Base-by-base conservation (phyloP, 768 basidiomycete genomes). In the Psilocybe azurescens region DNA sequence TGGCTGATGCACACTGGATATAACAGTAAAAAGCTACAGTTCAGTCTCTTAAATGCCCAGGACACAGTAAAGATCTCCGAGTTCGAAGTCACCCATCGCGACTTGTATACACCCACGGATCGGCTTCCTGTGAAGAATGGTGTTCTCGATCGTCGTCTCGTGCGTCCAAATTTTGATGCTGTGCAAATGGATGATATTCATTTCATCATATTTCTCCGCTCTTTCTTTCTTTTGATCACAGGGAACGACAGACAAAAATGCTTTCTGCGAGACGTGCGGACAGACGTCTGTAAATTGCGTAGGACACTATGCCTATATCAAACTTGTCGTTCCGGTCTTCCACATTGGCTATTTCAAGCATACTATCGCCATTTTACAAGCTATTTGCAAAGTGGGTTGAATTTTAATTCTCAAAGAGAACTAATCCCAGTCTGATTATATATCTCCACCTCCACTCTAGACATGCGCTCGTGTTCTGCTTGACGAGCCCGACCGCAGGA, bases 301-400 rank as follows among this genome's bases (percentile, higher is more conserved):
- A 24, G 97, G 97, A 1, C 97, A 99, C 75, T 99, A 97, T 73
- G 96, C 96, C 4, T 99, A 99, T 77, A 98, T 99, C 79, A 98
- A 97, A 76, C 84, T 99, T 47, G 88, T 91, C 33, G 89, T 99
- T 18, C 97, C 97, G 0, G 96, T 99, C 18, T 99, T 99, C 74
- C 97, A 99, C 73, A 94, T 99, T 59, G 97, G 97, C 6, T 99
- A 94, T 77, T 99, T 99, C 81, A 93, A 95, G 73, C 95, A 98
- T 67, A 94, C 91, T 16, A 94, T 99, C 61, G 85, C 86, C 28
- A 91, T 99, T 65, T 84, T 99, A 1, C 97, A 99, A 72, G 91
- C 92, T 67, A 95, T 99, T 66, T 99, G 97, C 85, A 99, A 99
- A 80, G 96, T 95, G 64, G 58, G 82, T 67, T 48, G 14, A 46